These are phyloP conservation scores for Mucuna pruriens DNA, from an alignment of 306 rosid species.

Conservation along the genomic window DNA sequence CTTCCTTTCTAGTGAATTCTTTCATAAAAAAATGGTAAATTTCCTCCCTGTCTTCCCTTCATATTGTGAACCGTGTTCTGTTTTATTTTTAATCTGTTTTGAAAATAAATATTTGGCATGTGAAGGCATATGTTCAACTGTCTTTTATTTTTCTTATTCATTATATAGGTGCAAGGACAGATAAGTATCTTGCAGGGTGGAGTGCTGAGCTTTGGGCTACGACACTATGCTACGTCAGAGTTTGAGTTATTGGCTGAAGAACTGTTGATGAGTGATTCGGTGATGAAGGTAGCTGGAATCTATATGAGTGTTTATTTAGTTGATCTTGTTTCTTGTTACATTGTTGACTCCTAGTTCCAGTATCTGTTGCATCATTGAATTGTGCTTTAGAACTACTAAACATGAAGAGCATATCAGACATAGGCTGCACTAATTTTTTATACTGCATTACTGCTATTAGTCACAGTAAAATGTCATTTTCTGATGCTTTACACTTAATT, in stretches of 20 bases:
- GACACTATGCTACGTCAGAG: slow-evolving; percentile 89
- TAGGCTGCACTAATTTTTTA: slow-evolving; percentile 5
- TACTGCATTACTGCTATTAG: not conserved
- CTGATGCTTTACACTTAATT: slow-evolving; percentile 16
- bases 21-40: not conserved
- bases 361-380: slow-evolving; percentile 24
- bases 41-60: slow-evolving; percentile 3
- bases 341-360: slow-evolving; percentile 12
- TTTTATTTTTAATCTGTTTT: slow-evolving; percentile 7
- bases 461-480: not conserved
- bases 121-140: slow-evolving; percentile 2
- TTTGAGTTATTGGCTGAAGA: slow-evolving; percentile 98
- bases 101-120: not conserved
- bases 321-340: slow-evolving; percentile 12
- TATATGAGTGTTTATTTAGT: slow-evolving; percentile 15
- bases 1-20: not conserved
- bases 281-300: slow-evolving; percentile 67
- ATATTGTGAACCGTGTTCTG: slow-evolving; percentile 7
- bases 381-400: slow-evolving; percentile 24
- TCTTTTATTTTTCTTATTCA: slow-evolving; percentile 26
- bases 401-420: not conserved
- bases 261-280: slow-evolving; percentile 94
- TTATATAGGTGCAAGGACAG: slow-evolving; percentile 93
- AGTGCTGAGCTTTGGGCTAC: slow-evolving; percentile 92
- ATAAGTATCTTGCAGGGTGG: slow-evolving; percentile 86